phyloP scores from a whole-genome alignment of 345 rosid genomes.

The Geranium rotundifolium region DNA sequence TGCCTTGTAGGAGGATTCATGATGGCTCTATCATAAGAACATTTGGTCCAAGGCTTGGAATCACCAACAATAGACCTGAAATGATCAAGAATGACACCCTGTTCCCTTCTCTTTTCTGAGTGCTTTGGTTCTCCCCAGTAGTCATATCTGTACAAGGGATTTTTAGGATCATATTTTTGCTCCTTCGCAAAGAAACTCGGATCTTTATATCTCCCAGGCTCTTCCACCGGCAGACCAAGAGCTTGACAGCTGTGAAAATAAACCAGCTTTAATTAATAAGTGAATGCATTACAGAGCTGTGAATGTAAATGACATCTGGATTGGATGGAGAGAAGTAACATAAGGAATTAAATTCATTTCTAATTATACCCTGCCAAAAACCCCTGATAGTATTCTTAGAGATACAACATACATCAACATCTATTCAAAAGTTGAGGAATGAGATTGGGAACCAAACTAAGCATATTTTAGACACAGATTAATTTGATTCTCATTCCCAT shows the following conservation, averaged over 20 bases:
- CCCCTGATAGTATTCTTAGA: too few species aligned
- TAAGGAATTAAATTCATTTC: too few species aligned
- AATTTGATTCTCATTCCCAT: too few species aligned
- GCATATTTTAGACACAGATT: too few species aligned
- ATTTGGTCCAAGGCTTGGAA: conserved; percentile 68
- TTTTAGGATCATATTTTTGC: conserved; percentile 64
- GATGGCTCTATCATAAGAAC: conserved; percentile 68
- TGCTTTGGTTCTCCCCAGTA: conserved; percentile 94
- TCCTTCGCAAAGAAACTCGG: conserved; percentile 73
- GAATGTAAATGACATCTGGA: neutral
- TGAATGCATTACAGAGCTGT: neutral
- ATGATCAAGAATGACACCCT: conserved; percentile 61
- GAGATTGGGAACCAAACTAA: too few species aligned
- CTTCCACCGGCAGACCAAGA: conserved; percentile 82
- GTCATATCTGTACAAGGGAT: conserved; percentile 68
- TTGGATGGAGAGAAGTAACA: neutral
- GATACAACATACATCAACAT: too few species aligned
- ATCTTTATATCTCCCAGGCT: conserved; percentile 85
- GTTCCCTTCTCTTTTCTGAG: conserved; percentile 76
- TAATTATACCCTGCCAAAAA: too few species aligned
- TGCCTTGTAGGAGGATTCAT: conserved; percentile 28
- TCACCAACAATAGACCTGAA: conserved; percentile 81
- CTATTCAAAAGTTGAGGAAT: too few species aligned
- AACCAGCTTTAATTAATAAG: neutral
- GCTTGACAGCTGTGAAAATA: conserved; percentile 54